phyloP scores from a whole-genome alignment of 257 asterid species.

The Anisodus tanguticus region DNA sequence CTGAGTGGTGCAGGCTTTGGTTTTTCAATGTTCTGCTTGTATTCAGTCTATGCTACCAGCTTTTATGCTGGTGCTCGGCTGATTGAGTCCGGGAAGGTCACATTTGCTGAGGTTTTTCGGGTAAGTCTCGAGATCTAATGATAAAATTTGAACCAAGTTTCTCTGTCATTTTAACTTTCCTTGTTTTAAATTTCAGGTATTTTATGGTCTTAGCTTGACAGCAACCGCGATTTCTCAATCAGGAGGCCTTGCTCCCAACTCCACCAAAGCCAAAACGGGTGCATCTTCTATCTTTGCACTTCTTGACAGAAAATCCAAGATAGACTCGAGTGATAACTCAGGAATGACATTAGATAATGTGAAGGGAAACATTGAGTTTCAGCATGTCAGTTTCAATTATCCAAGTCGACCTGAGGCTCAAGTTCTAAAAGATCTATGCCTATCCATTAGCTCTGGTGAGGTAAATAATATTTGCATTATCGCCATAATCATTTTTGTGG shows the following conservation, averaged over 20 bases:
- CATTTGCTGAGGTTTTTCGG: slow-evolving; percentile 77
- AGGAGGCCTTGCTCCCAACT: slow-evolving; percentile 79
- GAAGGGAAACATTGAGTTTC: slow-evolving; percentile 76
- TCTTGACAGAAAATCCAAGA: slow-evolving; percentile 70
- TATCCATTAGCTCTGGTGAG: slow-evolving; percentile 76
- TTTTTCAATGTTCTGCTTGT: slow-evolving; percentile 58
- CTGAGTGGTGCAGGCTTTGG: slow-evolving; percentile 82
- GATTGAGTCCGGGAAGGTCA: slow-evolving; percentile 65
- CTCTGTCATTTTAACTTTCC: slow-evolving; percentile 1
- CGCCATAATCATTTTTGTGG: neutral
- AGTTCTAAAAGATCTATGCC: slow-evolving; percentile 66
- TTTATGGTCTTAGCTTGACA: slow-evolving; percentile 86
- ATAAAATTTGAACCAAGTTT: neutral
- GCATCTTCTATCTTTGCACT: slow-evolving; percentile 78
- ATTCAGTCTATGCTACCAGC: slow-evolving; percentile 75
- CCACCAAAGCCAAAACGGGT: slow-evolving; percentile 78
- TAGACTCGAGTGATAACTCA: slow-evolving; percentile 76
- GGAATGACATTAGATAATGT: slow-evolving; percentile 67
- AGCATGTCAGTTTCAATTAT: slow-evolving; percentile 73
- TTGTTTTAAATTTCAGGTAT: slow-evolving; percentile 54
- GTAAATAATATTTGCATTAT: slow-evolving; percentile 34
- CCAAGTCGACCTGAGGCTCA: slow-evolving; percentile 84
- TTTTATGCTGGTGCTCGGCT: slow-evolving; percentile 92
- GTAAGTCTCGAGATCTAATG: slow-evolving; percentile 45
- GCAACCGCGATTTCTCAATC: slow-evolving; percentile 85